Evolutionary conservation across 345 rosid species (phyloP).

Genomic region (Lagerstroemia speciosa): DNA sequence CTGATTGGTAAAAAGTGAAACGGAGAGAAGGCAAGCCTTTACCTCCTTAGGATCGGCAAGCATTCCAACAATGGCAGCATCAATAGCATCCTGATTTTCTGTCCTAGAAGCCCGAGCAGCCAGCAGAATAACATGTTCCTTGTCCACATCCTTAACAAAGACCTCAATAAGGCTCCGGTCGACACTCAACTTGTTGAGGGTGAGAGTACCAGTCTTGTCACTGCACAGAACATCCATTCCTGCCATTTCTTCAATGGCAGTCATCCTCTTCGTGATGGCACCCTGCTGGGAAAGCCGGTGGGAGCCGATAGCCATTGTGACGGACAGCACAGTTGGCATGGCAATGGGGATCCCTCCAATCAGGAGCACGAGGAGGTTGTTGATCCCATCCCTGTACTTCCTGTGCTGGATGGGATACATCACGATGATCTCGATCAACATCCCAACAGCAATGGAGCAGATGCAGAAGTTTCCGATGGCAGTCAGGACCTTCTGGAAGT

Average conservation of each 20-base stretch:
- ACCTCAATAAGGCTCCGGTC: constrained; percentile 29
- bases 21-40: background rate
- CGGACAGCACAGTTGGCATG: constrained; percentile 34
- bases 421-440: constrained; percentile 28
- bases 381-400: constrained; percentile 28
- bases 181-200: constrained; percentile 32
- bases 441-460: constrained; percentile 31
- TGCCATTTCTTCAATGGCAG: constrained; percentile 37
- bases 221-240: constrained; percentile 39
- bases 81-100: constrained; percentile 37
- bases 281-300: constrained; percentile 33
- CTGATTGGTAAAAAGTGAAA: background rate
- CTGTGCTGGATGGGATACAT: constrained; percentile 37
- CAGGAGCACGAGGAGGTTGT: constrained; percentile 32
- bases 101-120: constrained; percentile 34
- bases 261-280: constrained; percentile 39
- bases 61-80: constrained; percentile 30
- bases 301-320: constrained; percentile 38
- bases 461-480: constrained; percentile 39
- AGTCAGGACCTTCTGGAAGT: constrained; percentile 31
- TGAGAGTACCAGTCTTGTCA: constrained; percentile 32
- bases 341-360: constrained; percentile 39
- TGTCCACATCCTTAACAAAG: constrained; percentile 21
- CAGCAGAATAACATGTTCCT: constrained; percentile 21
- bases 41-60: constrained; percentile 34